Conservation (phyloP, 805 yeast genomes). For the Nakazawaea laoshanensis region DNA sequence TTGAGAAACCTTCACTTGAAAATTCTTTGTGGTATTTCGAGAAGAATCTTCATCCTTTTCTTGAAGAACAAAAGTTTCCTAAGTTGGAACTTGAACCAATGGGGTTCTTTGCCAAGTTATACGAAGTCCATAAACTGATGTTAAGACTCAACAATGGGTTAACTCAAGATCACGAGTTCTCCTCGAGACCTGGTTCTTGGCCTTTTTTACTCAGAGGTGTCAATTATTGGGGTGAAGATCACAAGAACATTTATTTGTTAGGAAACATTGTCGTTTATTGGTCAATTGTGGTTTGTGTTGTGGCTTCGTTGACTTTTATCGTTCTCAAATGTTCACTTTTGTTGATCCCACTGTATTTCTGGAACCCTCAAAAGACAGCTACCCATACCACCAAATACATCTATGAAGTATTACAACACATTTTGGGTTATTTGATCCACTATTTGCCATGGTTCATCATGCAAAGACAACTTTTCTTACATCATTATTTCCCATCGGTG, state of each 20-base stretch:
- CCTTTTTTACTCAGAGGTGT: conserved; percentile 51
- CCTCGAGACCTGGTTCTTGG: conserved; percentile 58
- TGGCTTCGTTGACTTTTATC: conserved; percentile 15
- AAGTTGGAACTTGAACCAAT: conserved; percentile 22
- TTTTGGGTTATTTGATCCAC: conserved; percentile 33
- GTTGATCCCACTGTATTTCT: conserved; percentile 5
- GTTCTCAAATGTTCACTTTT: conserved; percentile 5
- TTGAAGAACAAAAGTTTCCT: conserved; percentile 24
- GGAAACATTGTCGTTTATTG: conserved; percentile 61
- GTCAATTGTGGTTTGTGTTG: conserved; percentile 27
- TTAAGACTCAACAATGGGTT: conserved; percentile 37
- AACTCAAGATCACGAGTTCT: conserved; percentile 39
- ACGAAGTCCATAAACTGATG: conserved; percentile 52
- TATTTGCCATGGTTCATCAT: conserved; percentile 72
- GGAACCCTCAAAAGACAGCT: not conserved
- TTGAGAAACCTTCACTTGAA: conserved; percentile 59
- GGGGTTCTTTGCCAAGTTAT: conserved; percentile 40
- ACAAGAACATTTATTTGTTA: conserved; percentile 42
- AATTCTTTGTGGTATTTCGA: conserved; percentile 75
- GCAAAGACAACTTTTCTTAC: conserved; percentile 91
- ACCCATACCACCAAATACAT: not conserved
- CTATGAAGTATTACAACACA: not conserved
- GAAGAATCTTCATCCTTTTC: conserved; percentile 46
- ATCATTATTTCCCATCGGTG: conserved; percentile 88
- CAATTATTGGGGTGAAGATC: conserved; percentile 40